Percentiles rank a stretch among this genome's conserved stretches.
Conservation (phyloP, 2,329 filamentous ascomycete species). For the Aspergillus fumigatiaffinis region DNA sequence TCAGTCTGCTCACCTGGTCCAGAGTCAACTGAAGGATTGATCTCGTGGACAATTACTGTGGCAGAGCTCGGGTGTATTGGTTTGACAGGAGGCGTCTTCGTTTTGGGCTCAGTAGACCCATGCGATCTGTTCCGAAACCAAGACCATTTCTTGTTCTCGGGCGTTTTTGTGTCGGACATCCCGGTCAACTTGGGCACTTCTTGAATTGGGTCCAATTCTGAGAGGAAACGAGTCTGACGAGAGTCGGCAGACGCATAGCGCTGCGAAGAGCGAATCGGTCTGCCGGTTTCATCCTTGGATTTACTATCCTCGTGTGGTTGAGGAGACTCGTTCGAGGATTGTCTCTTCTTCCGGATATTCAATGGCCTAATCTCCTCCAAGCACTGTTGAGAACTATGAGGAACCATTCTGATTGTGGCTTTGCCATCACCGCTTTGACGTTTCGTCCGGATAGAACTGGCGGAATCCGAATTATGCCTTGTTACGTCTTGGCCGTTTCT, state of each 20-base stretch:
- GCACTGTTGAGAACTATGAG: slow-evolving; percentile 47
- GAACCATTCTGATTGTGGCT: slow-evolving; percentile 56
- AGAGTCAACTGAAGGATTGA: slow-evolving; percentile 12
- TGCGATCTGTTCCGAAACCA: slow-evolving; percentile 42
- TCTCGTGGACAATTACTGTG: slow-evolving; percentile 25
- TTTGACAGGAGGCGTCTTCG: slow-evolving; percentile 18
- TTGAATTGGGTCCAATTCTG: slow-evolving; percentile 41
- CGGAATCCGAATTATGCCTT: slow-evolving; percentile 4
- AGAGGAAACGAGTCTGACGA: slow-evolving; percentile 23
- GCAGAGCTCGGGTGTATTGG: slow-evolving; percentile 22
- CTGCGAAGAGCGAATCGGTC: neutral
- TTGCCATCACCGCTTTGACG: slow-evolving; percentile 23
- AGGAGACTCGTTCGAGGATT: neutral
- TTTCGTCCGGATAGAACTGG: slow-evolving; percentile 2
- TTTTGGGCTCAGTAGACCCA: slow-evolving; percentile 20
- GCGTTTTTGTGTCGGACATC: slow-evolving; percentile 15
- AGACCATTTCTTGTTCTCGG: slow-evolving; percentile 43
- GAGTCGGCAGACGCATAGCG: slow-evolving; percentile 19
- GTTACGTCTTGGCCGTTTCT: slow-evolving; percentile 10
- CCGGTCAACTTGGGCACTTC: slow-evolving; percentile 37
- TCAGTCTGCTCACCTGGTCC: neutral
- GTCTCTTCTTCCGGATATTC: slow-evolving; percentile 49
- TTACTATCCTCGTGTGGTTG: slow-evolving; percentile 6
- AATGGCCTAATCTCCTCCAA: slow-evolving; percentile 48
- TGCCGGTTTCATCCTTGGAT: neutral